phyloP scores from a whole-genome alignment of 192 early-diverging fungal species.

The Coemansia sp. region DNA sequence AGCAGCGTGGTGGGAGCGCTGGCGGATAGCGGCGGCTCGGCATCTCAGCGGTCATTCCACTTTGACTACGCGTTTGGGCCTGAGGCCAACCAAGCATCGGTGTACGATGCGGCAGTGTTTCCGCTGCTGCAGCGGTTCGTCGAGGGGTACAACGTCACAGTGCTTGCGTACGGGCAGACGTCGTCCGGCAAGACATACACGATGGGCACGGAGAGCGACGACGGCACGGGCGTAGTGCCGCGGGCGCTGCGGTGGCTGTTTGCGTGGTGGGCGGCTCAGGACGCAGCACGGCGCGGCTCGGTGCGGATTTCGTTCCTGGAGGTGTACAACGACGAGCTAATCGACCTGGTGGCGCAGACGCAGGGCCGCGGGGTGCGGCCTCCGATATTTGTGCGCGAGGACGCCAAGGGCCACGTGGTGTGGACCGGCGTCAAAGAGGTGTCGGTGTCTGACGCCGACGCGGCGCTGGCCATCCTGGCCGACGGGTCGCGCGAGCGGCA shows the following conservation, averaged over 20 bases:
- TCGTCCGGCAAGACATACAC: slow-evolving; percentile 96
- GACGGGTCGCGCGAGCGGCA: slow-evolving; percentile 79
- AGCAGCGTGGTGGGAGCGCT: slow-evolving; percentile 17
- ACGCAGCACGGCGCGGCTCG: neutral
- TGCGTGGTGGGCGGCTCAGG: slow-evolving; percentile 43
- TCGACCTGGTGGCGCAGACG: slow-evolving; percentile 81
- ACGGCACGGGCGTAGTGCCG: slow-evolving; percentile 69
- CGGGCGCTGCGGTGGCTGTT: slow-evolving; percentile 73
- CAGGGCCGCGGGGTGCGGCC: slow-evolving; percentile 62
- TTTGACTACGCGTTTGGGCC: slow-evolving; percentile 76
- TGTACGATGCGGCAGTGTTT: slow-evolving; percentile 63
- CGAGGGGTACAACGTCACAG: slow-evolving; percentile 92
- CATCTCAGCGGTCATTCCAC: slow-evolving; percentile 44
- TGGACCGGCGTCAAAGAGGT: slow-evolving; percentile 86
- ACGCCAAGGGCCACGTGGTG: slow-evolving; percentile 85
- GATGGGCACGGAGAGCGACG: slow-evolving; percentile 79
- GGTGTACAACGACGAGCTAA: slow-evolving; percentile 96
- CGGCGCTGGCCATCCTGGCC: slow-evolving; percentile 69
- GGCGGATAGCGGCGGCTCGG: neutral
- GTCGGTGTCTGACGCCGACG: slow-evolving; percentile 68
- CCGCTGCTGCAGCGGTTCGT: slow-evolving; percentile 64
- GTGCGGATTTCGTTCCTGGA: slow-evolving; percentile 89
- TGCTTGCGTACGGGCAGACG: slow-evolving; percentile 94
- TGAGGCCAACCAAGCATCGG: slow-evolving; percentile 59
- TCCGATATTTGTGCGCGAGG: slow-evolving; percentile 78